Evolutionary conservation across 116 monocot species (phyloP).

Genomic region (Zostera marina): DNA sequence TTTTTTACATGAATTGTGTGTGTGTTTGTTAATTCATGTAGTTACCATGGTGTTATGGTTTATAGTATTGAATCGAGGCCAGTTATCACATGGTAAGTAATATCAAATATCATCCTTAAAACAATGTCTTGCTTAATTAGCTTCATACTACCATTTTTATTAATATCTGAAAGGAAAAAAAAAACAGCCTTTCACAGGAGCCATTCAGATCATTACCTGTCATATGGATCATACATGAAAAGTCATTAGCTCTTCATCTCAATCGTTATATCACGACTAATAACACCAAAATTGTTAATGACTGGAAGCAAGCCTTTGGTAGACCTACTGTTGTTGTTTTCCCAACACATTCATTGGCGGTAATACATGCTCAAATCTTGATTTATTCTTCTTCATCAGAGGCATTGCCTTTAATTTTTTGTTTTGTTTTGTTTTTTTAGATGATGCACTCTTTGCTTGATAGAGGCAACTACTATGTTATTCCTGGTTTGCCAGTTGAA

Average conservation of each 20-base stretch:
- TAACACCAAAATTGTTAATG: constrained; percentile 39
- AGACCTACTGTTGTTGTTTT: constrained; percentile 78
- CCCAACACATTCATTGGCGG: constrained; percentile 59
- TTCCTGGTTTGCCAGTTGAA: constrained; percentile 75
- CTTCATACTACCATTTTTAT: no score
- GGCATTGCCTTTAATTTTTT: background rate
- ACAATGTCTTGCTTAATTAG: no score
- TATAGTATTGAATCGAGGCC: constrained; percentile 12
- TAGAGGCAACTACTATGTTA: constrained; percentile 68
- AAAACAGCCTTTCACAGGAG: constrained; percentile 88
- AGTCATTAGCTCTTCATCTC: constrained; percentile 50
- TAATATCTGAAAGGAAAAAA: background rate
- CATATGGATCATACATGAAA: constrained; percentile 70
- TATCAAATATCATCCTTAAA: background rate
- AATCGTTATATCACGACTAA: constrained; percentile 33
- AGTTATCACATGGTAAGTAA: constrained; percentile 7
- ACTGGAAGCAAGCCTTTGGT: constrained; percentile 69
- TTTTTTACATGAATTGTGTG: background rate
- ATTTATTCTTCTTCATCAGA: constrained; percentile 2
- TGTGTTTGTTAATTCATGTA: background rate
- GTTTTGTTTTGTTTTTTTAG: constrained; percentile 21
- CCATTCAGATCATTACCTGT: constrained; percentile 95
- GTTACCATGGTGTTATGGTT: constrained; percentile 12
- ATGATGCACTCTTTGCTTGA: constrained; percentile 83
- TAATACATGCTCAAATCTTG: constrained; percentile 14